These are phyloP conservation scores for Aspergillus sparsus DNA, from an alignment of 495 filamentous ascomycete genomes.

Conservation along the genomic window DNA sequence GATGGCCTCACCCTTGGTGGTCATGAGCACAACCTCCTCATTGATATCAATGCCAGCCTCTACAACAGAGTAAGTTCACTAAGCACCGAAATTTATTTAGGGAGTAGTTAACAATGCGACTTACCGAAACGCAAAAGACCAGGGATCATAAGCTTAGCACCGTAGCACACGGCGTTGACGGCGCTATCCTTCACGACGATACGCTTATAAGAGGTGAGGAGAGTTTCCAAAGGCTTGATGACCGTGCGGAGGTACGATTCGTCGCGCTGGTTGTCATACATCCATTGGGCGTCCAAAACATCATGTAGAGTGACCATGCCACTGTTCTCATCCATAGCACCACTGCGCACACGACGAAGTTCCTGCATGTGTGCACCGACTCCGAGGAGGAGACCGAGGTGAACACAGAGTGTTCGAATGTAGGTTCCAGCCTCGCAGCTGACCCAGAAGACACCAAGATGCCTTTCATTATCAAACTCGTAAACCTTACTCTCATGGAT, in stretches of 20 bases:
- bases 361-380: conserved; percentile 99
- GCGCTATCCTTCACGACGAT: conserved; percentile 97
- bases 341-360: conserved; percentile 86
- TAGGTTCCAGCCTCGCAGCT: conserved; percentile 98
- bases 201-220: conserved; percentile 89
- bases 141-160: conserved; percentile 96
- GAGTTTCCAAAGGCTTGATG: conserved; percentile 85
- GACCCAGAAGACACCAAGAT: conserved; percentile 99
- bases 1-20: conserved; percentile 97
- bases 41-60: conserved; percentile 84
- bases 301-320: conserved; percentile 93
- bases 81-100: neutral
- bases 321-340: conserved; percentile 88
- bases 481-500: conserved; percentile 93
- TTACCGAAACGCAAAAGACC: conserved; percentile 86
- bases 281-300: conserved; percentile 92
- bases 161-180: conserved; percentile 95
- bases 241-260: conserved; percentile 85
- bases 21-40: conserved; percentile 95
- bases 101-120: neutral
- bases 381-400: conserved; percentile 87
- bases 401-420: conserved; percentile 96
- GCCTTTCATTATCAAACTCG: conserved; percentile 96
- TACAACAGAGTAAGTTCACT: conserved; percentile 37
- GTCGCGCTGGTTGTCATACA: conserved; percentile 86